Evolutionary conservation across 129 eudicot species (phyloP).

Genomic region (Daucus carota): DH1_v3.0 NC_030386.2:28625501-28626000

Average conservation of each 20-base stretch:
- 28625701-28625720: neutral
- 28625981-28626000: neutral
- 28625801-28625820: neutral
- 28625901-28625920: no score
- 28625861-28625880: no score
- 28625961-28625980: neutral
- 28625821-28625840: no score
- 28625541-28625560: neutral
- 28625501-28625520: neutral
- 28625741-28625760: neutral
- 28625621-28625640: neutral
- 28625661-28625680: no score
- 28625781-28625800: neutral
- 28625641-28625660: neutral
- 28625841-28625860: no score
- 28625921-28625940: no score
- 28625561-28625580: neutral
- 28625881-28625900: no score
- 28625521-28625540: neutral
- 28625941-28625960: no score
- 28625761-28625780: neutral
- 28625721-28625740: slow-evolving; percentile 1
- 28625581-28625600: neutral
- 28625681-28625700: no score
- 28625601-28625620: neutral